These are phyloP conservation scores for Hyphopichia burtonii DNA, from an alignment of 1,139 yeast species.

Conservation along the genomic window DNA sequence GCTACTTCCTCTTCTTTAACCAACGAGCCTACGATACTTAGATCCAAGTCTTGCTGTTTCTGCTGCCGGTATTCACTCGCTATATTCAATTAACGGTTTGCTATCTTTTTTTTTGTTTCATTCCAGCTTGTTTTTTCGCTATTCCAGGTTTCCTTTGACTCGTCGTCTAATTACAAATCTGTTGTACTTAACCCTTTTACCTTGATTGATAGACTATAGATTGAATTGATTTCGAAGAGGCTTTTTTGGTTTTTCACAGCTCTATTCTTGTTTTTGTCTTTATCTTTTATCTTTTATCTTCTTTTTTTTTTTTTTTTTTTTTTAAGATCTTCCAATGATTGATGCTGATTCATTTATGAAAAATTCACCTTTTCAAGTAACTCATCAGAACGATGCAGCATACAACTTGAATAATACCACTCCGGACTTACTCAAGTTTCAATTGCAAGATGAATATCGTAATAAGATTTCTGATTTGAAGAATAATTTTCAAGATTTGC, in stretches of 20 bases:
- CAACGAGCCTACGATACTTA: too few species aligned
- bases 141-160: not conserved
- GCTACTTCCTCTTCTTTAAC: too few species aligned
- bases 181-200: too few species aligned
- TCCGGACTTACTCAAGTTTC: conserved; percentile 44
- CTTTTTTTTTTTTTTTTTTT: not conserved
- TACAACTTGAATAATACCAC: conserved; percentile 39
- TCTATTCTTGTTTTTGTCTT: too few species aligned
- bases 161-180: not conserved
- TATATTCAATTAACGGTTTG: too few species aligned
- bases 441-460: conserved; percentile 43
- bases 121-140: not conserved
- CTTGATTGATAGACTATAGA: too few species aligned
- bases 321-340: conserved; percentile 20
- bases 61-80: too few species aligned
- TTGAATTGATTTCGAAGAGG: too few species aligned
- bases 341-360: conserved; percentile 34
- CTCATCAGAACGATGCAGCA: conserved; percentile 24
- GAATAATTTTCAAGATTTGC: conserved; percentile 10
- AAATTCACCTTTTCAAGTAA: conserved; percentile 38
- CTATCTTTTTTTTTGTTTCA: not conserved
- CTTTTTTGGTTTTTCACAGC: too few species aligned
- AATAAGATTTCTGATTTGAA: conserved; percentile 25
- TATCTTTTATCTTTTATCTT: not conserved
- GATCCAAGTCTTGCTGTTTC: too few species aligned